phyloP scores from a whole-genome alignment of 768 basidiomycete species.

The Rhodotorula graminis region DNA sequence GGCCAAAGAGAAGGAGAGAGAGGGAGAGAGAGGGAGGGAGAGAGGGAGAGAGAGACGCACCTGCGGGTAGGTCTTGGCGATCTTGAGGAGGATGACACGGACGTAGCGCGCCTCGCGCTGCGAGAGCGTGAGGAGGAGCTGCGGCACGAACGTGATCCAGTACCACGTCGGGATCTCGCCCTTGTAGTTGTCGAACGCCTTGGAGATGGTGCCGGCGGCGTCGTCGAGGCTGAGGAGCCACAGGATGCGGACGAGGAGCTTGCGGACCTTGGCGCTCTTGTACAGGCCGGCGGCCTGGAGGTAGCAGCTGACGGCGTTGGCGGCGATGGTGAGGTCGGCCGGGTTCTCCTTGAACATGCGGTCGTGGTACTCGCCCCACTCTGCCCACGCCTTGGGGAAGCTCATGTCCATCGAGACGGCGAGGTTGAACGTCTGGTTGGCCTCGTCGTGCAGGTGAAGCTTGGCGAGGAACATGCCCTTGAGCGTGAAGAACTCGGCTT shows the following conservation, averaged over 20 bases:
- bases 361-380: slow-evolving; percentile 94
- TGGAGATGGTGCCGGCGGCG: slow-evolving; percentile 45
- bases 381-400: slow-evolving; percentile 95
- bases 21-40: too few relatives aligned
- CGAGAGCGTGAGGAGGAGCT: slow-evolving; percentile 80
- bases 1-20: not conserved
- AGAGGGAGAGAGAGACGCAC: slow-evolving; percentile 49
- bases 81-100: slow-evolving; percentile 74
- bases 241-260: slow-evolving; percentile 82
- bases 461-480: slow-evolving; percentile 98
- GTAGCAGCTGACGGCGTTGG: slow-evolving; percentile 92
- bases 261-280: slow-evolving; percentile 87
- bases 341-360: slow-evolving; percentile 84
- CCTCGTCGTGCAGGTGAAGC: slow-evolving; percentile 71
- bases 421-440: slow-evolving; percentile 83
- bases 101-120: slow-evolving; percentile 92
- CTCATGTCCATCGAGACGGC: slow-evolving; percentile 93
- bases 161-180: slow-evolving; percentile 97
- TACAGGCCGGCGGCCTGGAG: slow-evolving; percentile 93
- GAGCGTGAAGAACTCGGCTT: slow-evolving; percentile 95
- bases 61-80: slow-evolving; percentile 90
- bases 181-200: slow-evolving; percentile 65
- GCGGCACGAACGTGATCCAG: slow-evolving; percentile 96
- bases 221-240: slow-evolving; percentile 97
- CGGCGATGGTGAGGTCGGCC: slow-evolving; percentile 58